Evolutionary conservation across 2,329 filamentous ascomycete species (phyloP), one percentile per base, ranked within the genome.

Genomic region (Penicillium concentricum): DNA sequence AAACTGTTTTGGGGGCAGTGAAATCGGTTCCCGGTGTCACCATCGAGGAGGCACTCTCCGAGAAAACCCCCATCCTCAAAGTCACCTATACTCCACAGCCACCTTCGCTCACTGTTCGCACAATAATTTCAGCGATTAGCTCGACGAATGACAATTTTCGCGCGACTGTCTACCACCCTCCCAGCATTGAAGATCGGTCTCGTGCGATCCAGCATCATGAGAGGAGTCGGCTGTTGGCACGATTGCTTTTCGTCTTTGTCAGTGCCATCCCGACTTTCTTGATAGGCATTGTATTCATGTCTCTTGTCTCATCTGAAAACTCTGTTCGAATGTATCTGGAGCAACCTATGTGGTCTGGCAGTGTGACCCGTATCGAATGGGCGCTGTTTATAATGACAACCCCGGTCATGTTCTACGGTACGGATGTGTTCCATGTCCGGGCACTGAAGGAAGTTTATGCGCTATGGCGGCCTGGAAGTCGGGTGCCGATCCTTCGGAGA

Each of bases 251-350:
- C 54, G 88, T 90, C 1, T 73, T 88, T 28, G 66, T 87, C 26
- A 78, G 89, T 6, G 87, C 89, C 20, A 87, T 97, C 43, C 92
- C 93, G 2, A 91, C 90, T 0, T 92, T 97, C 65, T 72, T 96
- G 49, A 86, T 97, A 38, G 92, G 93, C 3, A 90, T 97, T 51
- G 86, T 96, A 1, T 96, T 91, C 76, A 97, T 96, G 92, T 91
- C 84, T 59, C 80, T 97, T 1, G 82, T 96, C 0, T 78, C 87
- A 0, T 72, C 80, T 3, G 74, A 79, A 2, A 82, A 92, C 63
- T 62, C 74, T 0, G 80, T 81, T 13, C 85, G 86, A 55, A 78
- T 79, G 60, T 91, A 84, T 64, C 76, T 95, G 43, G 92, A 91
- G 83, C 71, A 81, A 60, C 84, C 86, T 0, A 87, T 91, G 79